Conservation (phyloP, 495 filamentous ascomycete genomes). For the Cenococcum geophilum region DNA sequence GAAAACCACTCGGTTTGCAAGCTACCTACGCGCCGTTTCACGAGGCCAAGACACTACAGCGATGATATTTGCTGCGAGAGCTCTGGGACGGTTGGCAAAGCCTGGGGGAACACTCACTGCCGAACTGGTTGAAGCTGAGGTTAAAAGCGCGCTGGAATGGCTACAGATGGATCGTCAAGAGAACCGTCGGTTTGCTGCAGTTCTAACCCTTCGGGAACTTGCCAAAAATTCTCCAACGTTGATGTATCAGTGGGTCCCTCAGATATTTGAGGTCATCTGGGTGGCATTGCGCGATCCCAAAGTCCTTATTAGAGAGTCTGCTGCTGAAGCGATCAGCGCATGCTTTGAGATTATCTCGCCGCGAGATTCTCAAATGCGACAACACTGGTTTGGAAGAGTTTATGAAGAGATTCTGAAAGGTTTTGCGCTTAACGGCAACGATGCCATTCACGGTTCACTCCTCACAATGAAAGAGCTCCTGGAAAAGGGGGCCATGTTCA, state of each 20-base stretch:
- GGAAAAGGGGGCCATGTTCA: constrained; percentile 94
- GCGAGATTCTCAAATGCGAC: constrained; percentile 75
- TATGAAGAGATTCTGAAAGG: constrained; percentile 74
- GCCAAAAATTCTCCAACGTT: constrained; percentile 86
- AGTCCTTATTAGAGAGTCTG: constrained; percentile 83
- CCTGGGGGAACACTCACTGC: constrained; percentile 93
- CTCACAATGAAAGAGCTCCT: constrained; percentile 86
- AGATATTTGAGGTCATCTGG: constrained; percentile 92
- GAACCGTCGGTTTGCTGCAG: constrained; percentile 82
- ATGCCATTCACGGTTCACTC: constrained; percentile 85
- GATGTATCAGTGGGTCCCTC: constrained; percentile 83
- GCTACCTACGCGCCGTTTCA: constrained; percentile 79
- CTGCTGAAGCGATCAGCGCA: constrained; percentile 81
- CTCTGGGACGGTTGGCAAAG: constrained; percentile 79
- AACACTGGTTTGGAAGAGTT: constrained; percentile 80
- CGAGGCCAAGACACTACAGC: constrained; percentile 81
- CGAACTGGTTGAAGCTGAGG: constrained; percentile 92
- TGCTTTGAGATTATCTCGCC: constrained; percentile 91
- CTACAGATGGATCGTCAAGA: constrained; percentile 92
- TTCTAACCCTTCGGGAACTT: constrained; percentile 82
- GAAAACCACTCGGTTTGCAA: constrained; percentile 88
- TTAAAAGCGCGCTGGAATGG: constrained; percentile 91
- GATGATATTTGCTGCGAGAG: constrained; percentile 79
- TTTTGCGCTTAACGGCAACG: constrained; percentile 69
- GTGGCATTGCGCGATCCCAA: constrained; percentile 84